Percentiles rank a stretch among this genome's conserved stretches.
Evolutionary conservation across 257 asterid species (phyloP).

Genomic region (Euphrasia confusa): DNA sequence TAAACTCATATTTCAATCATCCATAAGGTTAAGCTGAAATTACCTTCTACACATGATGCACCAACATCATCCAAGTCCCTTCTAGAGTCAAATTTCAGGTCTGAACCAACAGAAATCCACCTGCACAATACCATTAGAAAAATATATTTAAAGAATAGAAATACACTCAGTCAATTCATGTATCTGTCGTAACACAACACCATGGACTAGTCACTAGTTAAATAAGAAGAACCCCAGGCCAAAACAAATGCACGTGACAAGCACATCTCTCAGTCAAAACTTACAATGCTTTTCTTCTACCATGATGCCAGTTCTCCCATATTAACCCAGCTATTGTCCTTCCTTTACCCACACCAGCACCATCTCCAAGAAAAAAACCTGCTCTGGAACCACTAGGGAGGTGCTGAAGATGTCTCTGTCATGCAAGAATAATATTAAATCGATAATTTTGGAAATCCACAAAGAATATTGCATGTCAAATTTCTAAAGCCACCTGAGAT

Average conservation of each 20-base stretch:
- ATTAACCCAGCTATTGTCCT: slow-evolving; percentile 95
- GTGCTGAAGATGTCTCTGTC: slow-evolving; percentile 92
- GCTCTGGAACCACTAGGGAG: slow-evolving; percentile 84
- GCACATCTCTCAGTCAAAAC: slow-evolving; percentile 26
- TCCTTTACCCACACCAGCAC: slow-evolving; percentile 99
- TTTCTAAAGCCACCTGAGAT: slow-evolving; percentile 64
- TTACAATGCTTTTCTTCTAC: slow-evolving; percentile 86
- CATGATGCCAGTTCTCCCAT: slow-evolving; percentile 97
- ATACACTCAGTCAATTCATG: slow-evolving; percentile 3
- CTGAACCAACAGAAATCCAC: slow-evolving; percentile 99
- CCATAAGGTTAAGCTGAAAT: slow-evolving; percentile 18
- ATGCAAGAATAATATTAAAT: slow-evolving; percentile 23
- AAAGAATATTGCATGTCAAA: slow-evolving; percentile 20
- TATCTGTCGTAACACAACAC: slow-evolving; percentile 20
- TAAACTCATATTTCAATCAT: slow-evolving; percentile 5
- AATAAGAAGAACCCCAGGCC: slow-evolving; percentile 19
- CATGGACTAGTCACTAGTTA: not conserved
- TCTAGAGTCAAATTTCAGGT: slow-evolving; percentile 89
- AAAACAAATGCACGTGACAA: slow-evolving; percentile 17
- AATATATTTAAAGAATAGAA: slow-evolving; percentile 19
- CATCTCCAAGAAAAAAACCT: slow-evolving; percentile 98
- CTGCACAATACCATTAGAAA: slow-evolving; percentile 42
- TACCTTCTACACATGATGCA: slow-evolving; percentile 76
- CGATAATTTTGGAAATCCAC: slow-evolving; percentile 23
- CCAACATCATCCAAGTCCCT: slow-evolving; percentile 97